A percentile compares a stretch with the other conserved stretches of the same genome.
Evolutionary conservation across 345 rosid species (phyloP).

Genomic region (Acer yangbiense): DNA sequence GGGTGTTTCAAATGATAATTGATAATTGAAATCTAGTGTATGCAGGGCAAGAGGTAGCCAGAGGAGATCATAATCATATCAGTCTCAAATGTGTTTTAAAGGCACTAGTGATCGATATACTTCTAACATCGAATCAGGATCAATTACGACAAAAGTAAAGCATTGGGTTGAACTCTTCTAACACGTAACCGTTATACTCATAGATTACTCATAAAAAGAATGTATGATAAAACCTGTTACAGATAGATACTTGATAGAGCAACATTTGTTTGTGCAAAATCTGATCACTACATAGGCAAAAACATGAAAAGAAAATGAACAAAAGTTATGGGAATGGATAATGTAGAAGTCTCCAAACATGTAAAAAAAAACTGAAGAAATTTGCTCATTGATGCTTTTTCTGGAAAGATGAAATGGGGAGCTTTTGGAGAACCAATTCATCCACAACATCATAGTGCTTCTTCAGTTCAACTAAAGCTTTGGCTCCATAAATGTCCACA

Average conservation of each 20-base stretch:
- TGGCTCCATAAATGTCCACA: constrained; percentile 41
- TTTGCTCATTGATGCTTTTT: constrained; percentile 27
- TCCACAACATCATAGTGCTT: constrained; percentile 43
- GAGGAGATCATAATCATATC: not conserved
- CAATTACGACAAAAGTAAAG: constrained; percentile 1
- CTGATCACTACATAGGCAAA: no score
- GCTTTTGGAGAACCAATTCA: constrained; percentile 32
- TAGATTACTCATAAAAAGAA: no score
- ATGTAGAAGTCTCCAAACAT: no score
- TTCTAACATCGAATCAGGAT: constrained; percentile 1
- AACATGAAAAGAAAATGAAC: no score
- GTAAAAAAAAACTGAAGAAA: no score
- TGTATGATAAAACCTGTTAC: not conserved
- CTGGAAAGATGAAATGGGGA: constrained; percentile 25
- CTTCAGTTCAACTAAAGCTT: constrained; percentile 35
- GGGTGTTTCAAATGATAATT: not conserved
- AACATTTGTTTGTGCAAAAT: not conserved
- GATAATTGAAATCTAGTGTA: not conserved
- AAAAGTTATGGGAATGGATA: no score
- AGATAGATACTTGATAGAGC: not conserved
- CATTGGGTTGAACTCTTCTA: constrained; percentile 9
- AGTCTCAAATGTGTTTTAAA: not conserved
- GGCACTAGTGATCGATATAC: not conserved
- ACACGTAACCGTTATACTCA: not conserved
- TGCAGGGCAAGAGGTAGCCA: not conserved